Evolutionary conservation across 2,329 filamentous ascomycete genomes (phyloP), one percentile per base, ranked within the genome.

Genomic region (Westerdykella ornata): DNA sequence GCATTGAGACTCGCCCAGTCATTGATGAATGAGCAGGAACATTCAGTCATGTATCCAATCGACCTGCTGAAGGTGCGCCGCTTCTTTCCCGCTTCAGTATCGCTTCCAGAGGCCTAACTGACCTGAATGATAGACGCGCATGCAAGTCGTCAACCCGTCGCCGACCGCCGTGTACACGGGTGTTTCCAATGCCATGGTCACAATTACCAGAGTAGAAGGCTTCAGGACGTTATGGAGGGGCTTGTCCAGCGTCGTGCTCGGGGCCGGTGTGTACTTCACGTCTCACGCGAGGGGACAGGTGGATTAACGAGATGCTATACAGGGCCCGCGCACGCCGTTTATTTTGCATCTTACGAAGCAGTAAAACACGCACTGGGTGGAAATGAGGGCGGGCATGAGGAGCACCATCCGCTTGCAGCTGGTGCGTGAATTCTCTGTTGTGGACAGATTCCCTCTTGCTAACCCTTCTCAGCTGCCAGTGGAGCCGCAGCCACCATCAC

Each of bases 31-130:
- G 47, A 37, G 49, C 46, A 96, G 89, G 90, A 97, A 72, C 90
- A 97, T 69, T 94, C 90, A 45, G 89, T 95, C 59, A 97, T 98
- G 92, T 98, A 98, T 65, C 92, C 92, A 15, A 85, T 98, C 63
- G 92, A 98, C 72, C 81, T 94, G 54, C 85, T 98, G 65, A 98
- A 98, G 84, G 92, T 96, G 67, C 51, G 18, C 28, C 11, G 30
- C 45, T 45, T 30, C 26, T 15, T 8, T 13, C 33, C 5, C 5
- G 18, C 13, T 35, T 30, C 9, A 41, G 26, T 30, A 18, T 40
- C 22, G 6, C 29, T 26, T 33, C 38, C n/a, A 30, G 41, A 37
- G 26, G 39, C 32, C 35, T 41, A 47, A 52, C 53, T 62, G 48
- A 60, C 49, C n/a, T 29, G n/a, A 34, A 28, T 18, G 33, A 28